Conservation (phyloP, 208 protist genomes). For the Wallacemonas sp. region DNA sequence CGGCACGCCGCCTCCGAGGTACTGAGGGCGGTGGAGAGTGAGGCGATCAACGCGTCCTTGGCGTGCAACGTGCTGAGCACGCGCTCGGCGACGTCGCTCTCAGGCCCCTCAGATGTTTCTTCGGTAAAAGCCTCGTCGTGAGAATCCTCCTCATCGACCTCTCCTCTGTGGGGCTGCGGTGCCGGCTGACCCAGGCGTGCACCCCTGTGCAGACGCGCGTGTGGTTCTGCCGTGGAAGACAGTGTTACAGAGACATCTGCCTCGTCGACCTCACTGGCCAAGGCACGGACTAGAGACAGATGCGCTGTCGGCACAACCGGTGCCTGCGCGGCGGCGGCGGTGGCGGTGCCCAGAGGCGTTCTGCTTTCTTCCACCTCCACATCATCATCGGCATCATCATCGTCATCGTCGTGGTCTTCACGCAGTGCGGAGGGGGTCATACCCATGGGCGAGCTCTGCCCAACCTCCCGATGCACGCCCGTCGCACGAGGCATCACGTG, state of each 20-base stretch:
- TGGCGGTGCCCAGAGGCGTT: too few species aligned
- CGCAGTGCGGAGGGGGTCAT: background rate
- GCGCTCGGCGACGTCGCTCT: slow-evolving; percentile 42
- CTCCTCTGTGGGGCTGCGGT: background rate
- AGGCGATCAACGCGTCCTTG: slow-evolving; percentile 36
- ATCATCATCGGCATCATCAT: too few species aligned
- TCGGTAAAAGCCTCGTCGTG: background rate
- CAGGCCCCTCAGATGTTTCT: slow-evolving; percentile 4
- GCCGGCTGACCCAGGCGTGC: background rate
- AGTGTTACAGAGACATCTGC: too few species aligned
- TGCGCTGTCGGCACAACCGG: too few species aligned
- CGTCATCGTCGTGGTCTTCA: background rate
- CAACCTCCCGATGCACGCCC: background rate
- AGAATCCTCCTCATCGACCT: background rate
- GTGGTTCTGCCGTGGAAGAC: too few species aligned
- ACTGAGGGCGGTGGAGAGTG: slow-evolving; percentile 15
- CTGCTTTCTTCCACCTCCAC: too few species aligned
- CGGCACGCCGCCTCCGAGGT: slow-evolving; percentile 9
- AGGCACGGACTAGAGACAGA: background rate
- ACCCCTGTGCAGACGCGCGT: background rate
- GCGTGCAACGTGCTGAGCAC: slow-evolving; percentile 28
- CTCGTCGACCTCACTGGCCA: too few species aligned
- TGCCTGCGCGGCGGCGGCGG: too few species aligned
- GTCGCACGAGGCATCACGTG: background rate
- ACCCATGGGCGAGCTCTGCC: background rate